Evolutionary conservation across 495 filamentous ascomycete species (phyloP).

Genomic region (Xylaria telfairii): DNA sequence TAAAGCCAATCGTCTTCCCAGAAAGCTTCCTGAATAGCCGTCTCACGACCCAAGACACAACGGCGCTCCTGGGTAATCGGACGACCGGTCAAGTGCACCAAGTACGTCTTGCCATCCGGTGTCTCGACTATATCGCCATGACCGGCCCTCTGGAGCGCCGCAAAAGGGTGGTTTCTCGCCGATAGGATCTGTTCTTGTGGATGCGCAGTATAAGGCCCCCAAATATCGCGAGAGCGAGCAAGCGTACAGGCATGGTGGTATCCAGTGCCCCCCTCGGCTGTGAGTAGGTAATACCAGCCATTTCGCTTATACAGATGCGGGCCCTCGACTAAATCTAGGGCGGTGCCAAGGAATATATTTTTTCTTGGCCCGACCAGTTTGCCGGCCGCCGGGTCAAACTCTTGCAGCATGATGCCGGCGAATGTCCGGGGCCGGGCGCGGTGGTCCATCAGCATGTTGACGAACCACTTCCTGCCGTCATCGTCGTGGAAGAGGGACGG

Average conservation of each 20-base stretch:
- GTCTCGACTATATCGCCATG: conserved; percentile 67
- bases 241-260: conserved; percentile 61
- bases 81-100: conserved; percentile 61
- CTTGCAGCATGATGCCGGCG: conserved; percentile 56
- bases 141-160: conserved; percentile 59
- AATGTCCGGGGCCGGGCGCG: conserved; percentile 52
- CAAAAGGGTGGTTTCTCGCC: conserved; percentile 51
- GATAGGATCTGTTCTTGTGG: conserved; percentile 55
- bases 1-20: conserved; percentile 65
- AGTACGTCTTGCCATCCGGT: conserved; percentile 60
- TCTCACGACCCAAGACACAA: conserved; percentile 62
- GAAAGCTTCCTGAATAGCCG: conserved; percentile 59
- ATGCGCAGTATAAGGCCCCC: conserved; percentile 64
- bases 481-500: conserved; percentile 65
- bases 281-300: conserved; percentile 63
- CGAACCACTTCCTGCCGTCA: conserved; percentile 61
- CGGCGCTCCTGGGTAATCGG: conserved; percentile 59
- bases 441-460: conserved; percentile 62
- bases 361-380: conserved; percentile 55
- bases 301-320: conserved; percentile 66
- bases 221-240: conserved; percentile 58
- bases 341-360: conserved; percentile 62
- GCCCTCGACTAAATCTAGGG: conserved; percentile 62
- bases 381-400: conserved; percentile 51
- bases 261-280: conserved; percentile 68